Conservation (phyloP, 306 rosid species). For the Ormosia emarginata region DNA sequence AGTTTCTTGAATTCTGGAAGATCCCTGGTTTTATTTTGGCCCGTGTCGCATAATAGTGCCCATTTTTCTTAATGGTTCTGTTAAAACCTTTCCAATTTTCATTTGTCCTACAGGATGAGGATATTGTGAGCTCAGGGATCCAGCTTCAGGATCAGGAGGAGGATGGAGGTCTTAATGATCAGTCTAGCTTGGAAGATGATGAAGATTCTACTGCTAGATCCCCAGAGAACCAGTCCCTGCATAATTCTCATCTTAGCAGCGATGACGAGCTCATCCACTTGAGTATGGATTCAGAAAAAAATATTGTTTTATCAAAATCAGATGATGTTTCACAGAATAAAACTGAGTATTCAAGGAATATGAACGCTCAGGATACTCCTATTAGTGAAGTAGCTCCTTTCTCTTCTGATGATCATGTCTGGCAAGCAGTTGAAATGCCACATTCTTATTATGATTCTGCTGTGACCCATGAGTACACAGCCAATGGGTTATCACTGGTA, state of each 20-base stretch:
- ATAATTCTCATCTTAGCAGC: neutral
- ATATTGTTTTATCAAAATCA: neutral
- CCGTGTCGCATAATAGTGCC: neutral
- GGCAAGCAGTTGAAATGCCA: conserved; percentile 61
- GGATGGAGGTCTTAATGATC: conserved; percentile 26
- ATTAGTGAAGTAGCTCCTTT: conserved; percentile 44
- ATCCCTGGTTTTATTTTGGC: neutral
- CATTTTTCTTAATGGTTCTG: neutral
- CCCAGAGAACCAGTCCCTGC: conserved; percentile 23
- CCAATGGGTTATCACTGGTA: conserved; percentile 43
- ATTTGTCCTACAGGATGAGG: conserved; percentile 43
- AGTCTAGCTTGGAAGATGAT: conserved; percentile 18
- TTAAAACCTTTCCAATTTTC: conserved; percentile 27
- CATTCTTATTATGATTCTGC: conserved; percentile 68
- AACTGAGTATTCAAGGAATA: conserved; percentile 36
- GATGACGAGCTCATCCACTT: neutral
- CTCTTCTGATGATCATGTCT: conserved; percentile 47
- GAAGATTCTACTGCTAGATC: conserved; percentile 26
- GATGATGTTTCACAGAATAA: neutral
- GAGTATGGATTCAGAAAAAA: conserved; percentile 38
- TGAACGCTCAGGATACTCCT: conserved; percentile 36
- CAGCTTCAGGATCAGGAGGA: conserved; percentile 33
- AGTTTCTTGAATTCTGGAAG: conserved; percentile 8
- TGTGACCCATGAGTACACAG: conserved; percentile 46
- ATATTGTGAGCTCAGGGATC: conserved; percentile 36